Evolutionary conservation across 2,329 filamentous ascomycete species (phyloP).

Genomic region (Alternaria triticina): DNA sequence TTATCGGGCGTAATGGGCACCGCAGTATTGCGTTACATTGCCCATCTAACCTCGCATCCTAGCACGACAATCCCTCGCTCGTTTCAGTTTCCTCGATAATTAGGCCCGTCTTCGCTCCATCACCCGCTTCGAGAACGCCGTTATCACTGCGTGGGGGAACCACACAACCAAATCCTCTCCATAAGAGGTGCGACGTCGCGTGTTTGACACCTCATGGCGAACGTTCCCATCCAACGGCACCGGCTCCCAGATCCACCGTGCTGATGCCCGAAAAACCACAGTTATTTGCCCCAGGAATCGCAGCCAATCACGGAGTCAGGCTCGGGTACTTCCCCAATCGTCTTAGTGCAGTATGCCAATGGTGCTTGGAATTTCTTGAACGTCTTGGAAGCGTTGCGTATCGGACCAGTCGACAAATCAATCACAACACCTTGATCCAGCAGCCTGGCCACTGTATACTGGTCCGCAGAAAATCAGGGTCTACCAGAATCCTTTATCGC

Average conservation of each 20-base stretch:
- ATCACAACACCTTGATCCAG: neutral
- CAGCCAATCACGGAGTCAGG: neutral
- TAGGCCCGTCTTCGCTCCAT: neutral
- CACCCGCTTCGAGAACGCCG: conserved; percentile 5
- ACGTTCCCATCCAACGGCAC: neutral
- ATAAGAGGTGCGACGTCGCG: conserved; percentile 18
- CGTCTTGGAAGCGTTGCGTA: conserved; percentile 3
- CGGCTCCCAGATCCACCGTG: conserved; percentile 1
- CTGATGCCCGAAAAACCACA: conserved; percentile 9
- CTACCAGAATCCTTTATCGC: conserved; percentile 11
- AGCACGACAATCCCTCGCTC: conserved; percentile 14
- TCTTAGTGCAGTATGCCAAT: neutral
- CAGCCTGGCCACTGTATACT: conserved; percentile 2
- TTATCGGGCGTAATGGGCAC: conserved; percentile 8
- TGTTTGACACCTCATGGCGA: neutral
- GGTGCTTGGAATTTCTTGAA: conserved; percentile 9
- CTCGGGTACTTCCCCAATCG: neutral
- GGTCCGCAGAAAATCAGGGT: neutral
- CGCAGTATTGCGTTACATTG: conserved; percentile 19
- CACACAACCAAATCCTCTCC: conserved; percentile 4
- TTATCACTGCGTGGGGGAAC: conserved; percentile 25
- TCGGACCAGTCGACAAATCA: neutral
- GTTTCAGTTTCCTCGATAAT: conserved; percentile 19
- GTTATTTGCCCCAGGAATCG: neutral
- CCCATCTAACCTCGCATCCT: conserved; percentile 11